Percentiles rank a stretch among this genome's conserved stretches.
Conservation (phyloP, 371 early-diverging fungal species). For the Coemansia sp. region DNA sequence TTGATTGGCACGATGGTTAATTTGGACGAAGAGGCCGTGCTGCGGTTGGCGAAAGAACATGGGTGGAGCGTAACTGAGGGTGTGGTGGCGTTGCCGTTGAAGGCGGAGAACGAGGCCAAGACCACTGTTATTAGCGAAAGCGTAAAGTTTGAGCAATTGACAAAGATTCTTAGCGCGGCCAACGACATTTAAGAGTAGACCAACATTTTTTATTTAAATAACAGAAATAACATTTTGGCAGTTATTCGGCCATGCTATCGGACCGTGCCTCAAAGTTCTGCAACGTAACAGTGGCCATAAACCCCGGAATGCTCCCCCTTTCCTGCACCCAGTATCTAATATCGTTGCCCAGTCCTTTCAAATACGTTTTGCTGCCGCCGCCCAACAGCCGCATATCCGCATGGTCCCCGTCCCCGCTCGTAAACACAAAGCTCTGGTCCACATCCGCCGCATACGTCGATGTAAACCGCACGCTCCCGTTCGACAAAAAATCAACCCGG, state of each 20-base stretch:
- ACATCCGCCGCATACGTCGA: slow-evolving; percentile 60
- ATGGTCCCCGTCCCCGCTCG: slow-evolving; percentile 56
- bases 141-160: slow-evolving; percentile 71
- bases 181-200: slow-evolving; percentile 20
- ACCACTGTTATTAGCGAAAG: slow-evolving; percentile 80
- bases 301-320: slow-evolving; percentile 70
- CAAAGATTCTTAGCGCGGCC: slow-evolving; percentile 48
- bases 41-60: slow-evolving; percentile 56
- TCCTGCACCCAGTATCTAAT: slow-evolving; percentile 66
- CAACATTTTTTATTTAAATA: background rate
- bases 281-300: slow-evolving; percentile 71
- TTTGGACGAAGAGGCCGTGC: slow-evolving; percentile 62
- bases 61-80: slow-evolving; percentile 65
- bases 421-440: slow-evolving; percentile 67
- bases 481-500: slow-evolving; percentile 65
- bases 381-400: slow-evolving; percentile 66
- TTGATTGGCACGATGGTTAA: slow-evolving; percentile 65
- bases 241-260: background rate
- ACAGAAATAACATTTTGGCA: too few species aligned
- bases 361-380: slow-evolving; percentile 59
- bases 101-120: slow-evolving; percentile 80
- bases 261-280: slow-evolving; percentile 56
- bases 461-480: slow-evolving; percentile 68
- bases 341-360: slow-evolving; percentile 55
- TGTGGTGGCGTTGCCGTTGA: slow-evolving; percentile 71